Conservation (phyloP, 2,329 filamentous ascomycete species). For the Hirsutella minnesotensis region DNA sequence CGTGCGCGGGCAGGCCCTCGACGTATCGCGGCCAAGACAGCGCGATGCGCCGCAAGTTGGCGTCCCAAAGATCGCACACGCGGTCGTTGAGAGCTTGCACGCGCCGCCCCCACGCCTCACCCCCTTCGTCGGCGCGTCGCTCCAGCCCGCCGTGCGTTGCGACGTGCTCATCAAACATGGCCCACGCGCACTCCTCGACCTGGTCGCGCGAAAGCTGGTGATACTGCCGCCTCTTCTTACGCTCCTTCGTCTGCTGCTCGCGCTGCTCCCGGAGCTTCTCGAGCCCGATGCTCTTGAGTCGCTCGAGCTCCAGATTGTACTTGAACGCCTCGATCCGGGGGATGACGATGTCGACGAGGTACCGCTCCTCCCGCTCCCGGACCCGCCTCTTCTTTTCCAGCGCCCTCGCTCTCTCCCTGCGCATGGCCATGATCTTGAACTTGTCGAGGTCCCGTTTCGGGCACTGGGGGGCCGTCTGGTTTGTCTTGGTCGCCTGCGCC, state of each 20-base stretch:
- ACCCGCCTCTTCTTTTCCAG: no score
- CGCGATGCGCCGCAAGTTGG: conserved; percentile 2
- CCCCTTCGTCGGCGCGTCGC: not conserved
- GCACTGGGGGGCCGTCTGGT: no score
- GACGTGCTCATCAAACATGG: no score
- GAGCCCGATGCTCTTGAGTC: no score
- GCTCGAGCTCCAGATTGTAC: no score
- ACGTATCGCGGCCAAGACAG: conserved; percentile 12
- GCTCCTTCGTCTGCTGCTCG: not conserved
- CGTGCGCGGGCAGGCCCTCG: conserved; percentile 14
- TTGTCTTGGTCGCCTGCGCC: no score
- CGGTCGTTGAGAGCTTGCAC: not conserved
- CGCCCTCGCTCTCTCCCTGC: not conserved
- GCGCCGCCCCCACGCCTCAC: not conserved
- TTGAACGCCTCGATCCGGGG: no score
- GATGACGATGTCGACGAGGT: no score
- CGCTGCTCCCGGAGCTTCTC: not conserved
- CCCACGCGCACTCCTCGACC: not conserved
- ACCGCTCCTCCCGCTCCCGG: not conserved
- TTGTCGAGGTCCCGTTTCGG: no score
- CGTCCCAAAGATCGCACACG: conserved; percentile 5
- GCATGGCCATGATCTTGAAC: not conserved
- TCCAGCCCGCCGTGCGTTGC: not conserved
- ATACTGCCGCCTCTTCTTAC: not conserved
- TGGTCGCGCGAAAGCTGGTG: not conserved